Evolutionary conservation across 2,329 filamentous ascomycete species (phyloP).

Genomic region (Fusarium haematococcum): DNA sequence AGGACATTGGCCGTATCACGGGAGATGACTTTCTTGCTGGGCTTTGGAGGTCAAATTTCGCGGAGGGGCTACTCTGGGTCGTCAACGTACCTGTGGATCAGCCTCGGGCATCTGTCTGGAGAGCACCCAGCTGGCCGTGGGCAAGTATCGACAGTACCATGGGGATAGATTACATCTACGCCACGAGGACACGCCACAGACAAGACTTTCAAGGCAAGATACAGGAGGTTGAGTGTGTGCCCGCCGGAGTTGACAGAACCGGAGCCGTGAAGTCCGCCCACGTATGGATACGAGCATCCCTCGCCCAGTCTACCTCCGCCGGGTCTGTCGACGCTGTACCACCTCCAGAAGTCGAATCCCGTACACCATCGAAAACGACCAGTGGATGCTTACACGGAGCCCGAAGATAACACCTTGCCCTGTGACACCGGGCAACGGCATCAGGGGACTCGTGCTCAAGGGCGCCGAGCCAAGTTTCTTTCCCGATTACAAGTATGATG

Average conservation of each 20-base stretch:
- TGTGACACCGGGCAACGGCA: background rate
- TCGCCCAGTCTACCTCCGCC: background rate
- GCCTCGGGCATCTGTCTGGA: background rate
- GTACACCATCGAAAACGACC: background rate
- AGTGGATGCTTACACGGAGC: background rate
- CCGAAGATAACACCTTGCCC: background rate
- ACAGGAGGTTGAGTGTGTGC: background rate
- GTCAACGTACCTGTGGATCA: background rate
- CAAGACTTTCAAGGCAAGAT: background rate
- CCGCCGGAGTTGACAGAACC: background rate
- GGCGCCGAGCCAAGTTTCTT: background rate
- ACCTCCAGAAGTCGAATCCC: background rate
- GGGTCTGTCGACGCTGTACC: background rate
- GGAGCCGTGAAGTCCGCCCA: background rate
- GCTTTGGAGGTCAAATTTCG: background rate
- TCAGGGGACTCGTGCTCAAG: background rate
- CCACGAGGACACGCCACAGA: background rate
- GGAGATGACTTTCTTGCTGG: background rate
- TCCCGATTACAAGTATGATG: background rate
- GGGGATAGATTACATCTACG: background rate
- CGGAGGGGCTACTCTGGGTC: background rate
- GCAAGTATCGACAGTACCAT: background rate
- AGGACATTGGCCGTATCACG: background rate
- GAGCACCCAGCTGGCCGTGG: background rate
- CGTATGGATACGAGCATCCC: background rate